Base-by-base conservation (phyloP, 2,329 filamentous ascomycete genomes). In the Aspergillus brasiliensis region DNA sequence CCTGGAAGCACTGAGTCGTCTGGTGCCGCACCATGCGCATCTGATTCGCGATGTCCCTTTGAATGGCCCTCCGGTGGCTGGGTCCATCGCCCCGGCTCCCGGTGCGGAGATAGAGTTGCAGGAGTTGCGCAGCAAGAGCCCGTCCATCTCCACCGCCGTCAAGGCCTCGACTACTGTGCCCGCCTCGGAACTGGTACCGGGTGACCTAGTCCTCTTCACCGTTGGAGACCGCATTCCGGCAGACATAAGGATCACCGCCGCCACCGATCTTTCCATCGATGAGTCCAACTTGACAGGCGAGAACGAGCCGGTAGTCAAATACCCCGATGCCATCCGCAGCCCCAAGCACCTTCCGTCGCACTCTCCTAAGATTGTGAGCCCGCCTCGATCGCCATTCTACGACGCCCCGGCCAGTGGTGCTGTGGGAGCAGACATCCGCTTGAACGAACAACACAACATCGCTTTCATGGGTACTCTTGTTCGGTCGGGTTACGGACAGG, bases 391-490 rank as follows among this genome's bases (percentile, higher is more conserved):
- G 15, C 86, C 86, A 10, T 81, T 84, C 47, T 87, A 86, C 66
- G 81, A 83, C 27, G 84, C 83, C 17, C 82, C 85, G 28, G 85
- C 83, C 31, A 82, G 81, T 62, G 84, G 83, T 8, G 84, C 80
- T 51, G 86, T 84, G 65, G 86, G 82, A 62, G 86, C 85, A 27
- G 88, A 90, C 65, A 84, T 91, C 47, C 83, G 86, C 51, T 79
- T 90, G 53, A 91, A 90, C 62, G 89, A 90, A 56, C 86, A 89
- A 68, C 91, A 90, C 69, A 98, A 99, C 70, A 93, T 99, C 73
- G 95, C 93, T 2, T 98, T 97, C 75, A 98, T 99, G 93, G 95
- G 95, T 27, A 99, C 95, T 2, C 78, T 99, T 65, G 92, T 99
- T 34, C 91, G 94, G 66, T 97, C 94, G 37, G 95, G 95, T 10